Percentiles rank a stretch among this genome's conserved stretches.
These are phyloP conservation scores for Setomelanomma holmii DNA, from an alignment of 2,329 filamentous ascomycete genomes.

Conservation along the genomic window DNA sequence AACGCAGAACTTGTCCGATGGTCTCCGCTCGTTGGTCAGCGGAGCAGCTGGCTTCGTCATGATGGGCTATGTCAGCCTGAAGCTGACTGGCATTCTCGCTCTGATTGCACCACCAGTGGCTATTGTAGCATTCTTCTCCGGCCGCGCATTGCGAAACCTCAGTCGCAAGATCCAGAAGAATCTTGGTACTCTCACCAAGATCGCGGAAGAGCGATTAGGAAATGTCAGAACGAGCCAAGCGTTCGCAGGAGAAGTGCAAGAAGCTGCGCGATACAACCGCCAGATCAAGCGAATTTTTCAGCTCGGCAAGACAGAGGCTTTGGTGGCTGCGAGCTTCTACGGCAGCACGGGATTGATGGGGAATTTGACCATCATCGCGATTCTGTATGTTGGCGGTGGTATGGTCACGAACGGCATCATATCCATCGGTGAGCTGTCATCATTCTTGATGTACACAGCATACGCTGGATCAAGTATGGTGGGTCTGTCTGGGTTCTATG, in stretches of 20 bases:
- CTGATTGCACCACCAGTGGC: constrained; percentile 92
- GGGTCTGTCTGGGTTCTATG: constrained; percentile 94
- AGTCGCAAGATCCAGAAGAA: constrained; percentile 95
- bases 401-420: constrained; percentile 88
- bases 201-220: constrained; percentile 95
- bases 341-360: constrained; percentile 85
- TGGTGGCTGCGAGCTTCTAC: constrained; percentile 92
- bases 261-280: constrained; percentile 87
- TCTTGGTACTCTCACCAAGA: constrained; percentile 90
- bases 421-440: constrained; percentile 89
- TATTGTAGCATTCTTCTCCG: constrained; percentile 89
- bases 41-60: constrained; percentile 87
- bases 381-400: constrained; percentile 88
- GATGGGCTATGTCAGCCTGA: constrained; percentile 95
- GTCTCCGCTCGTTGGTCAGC: constrained; percentile 88
- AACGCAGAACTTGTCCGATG: constrained; percentile 96
- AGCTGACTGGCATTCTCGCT: constrained; percentile 84
- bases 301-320: constrained; percentile 83
- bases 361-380: constrained; percentile 92
- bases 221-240: constrained; percentile 97
- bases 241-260: constrained; percentile 90
- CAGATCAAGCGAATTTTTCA: constrained; percentile 93
- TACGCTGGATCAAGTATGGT: constrained; percentile 88
- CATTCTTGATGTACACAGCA: constrained; percentile 98
- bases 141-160: constrained; percentile 84